phyloP scores from a whole-genome alignment of 192 early-diverging fungal genomes.

The Spizellomyces sp. region DNA sequence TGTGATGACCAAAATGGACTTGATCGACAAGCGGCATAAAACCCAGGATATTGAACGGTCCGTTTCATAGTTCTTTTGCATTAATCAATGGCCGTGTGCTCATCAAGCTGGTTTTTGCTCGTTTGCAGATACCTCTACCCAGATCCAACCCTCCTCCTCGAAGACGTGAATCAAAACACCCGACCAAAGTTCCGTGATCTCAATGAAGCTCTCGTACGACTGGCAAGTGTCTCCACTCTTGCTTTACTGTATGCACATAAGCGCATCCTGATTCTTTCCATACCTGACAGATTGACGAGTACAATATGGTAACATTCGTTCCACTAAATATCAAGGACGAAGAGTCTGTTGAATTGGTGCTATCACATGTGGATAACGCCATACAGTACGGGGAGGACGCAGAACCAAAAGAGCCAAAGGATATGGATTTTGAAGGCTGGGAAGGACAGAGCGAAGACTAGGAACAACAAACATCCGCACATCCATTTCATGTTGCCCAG shows the following conservation, averaged over 20 bases:
- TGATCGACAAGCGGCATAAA: conserved; percentile 58
- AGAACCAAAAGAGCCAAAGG: conserved; percentile 86
- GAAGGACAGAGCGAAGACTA: conserved; percentile 6
- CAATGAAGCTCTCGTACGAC: conserved; percentile 84
- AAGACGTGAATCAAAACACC: conserved; percentile 77
- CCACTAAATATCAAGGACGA: conserved; percentile 94
- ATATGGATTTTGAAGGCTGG: conserved; percentile 21
- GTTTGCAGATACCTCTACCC: conserved; percentile 84
- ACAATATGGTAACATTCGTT: conserved; percentile 95
- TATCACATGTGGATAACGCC: conserved; percentile 91
- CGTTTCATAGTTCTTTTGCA: background rate
- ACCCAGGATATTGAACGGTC: conserved; percentile 46
- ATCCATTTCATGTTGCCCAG: background rate
- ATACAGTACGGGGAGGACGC: conserved; percentile 97
- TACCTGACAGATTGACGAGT: conserved; percentile 79
- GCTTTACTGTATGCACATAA: background rate
- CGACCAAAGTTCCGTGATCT: conserved; percentile 79
- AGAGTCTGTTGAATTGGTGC: conserved; percentile 82
- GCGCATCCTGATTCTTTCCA: background rate
- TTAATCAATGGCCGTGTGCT: conserved; percentile 18
- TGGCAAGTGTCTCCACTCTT: conserved; percentile 49
- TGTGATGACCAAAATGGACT: conserved; percentile 97
- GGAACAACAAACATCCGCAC: background rate
- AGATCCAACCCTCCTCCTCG: conserved; percentile 82
- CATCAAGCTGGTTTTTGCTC: conserved; percentile 6